Conservation (phyloP, 345 rosid genomes). For the Hibiscus mutabilis region DNA sequence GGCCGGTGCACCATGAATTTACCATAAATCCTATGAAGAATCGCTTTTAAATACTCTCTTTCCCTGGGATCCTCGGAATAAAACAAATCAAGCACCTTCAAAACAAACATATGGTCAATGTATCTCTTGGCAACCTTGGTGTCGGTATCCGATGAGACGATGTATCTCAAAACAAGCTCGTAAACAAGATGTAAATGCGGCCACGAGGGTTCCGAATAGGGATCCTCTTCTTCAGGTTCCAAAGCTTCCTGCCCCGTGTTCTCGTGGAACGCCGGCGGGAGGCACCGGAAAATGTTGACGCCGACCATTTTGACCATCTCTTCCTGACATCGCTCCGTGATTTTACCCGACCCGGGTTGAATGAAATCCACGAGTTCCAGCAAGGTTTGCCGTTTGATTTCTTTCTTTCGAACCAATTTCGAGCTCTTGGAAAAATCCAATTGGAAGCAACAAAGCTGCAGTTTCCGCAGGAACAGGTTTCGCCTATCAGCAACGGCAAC, state of each 20-base stretch:
- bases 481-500: conserved; percentile 58
- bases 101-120: conserved; percentile 69
- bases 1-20: conserved; percentile 92
- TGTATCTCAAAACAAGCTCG: conserved; percentile 65
- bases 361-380: conserved; percentile 72
- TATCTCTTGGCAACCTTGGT: conserved; percentile 72
- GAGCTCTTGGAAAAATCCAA: conserved; percentile 58
- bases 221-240: conserved; percentile 83
- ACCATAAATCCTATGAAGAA: conserved; percentile 85
- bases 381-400: conserved; percentile 71
- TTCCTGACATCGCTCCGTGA: conserved; percentile 65
- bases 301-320: conserved; percentile 77
- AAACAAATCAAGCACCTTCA: conserved; percentile 68
- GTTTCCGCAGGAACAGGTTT: conserved; percentile 50
- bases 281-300: conserved; percentile 55
- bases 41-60: conserved; percentile 74
- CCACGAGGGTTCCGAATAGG: conserved; percentile 78
- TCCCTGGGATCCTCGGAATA: conserved; percentile 83
- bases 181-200: conserved; percentile 86
- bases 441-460: conserved; percentile 71
- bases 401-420: conserved; percentile 59
- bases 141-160: conserved; percentile 73
- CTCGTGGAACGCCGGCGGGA: conserved; percentile 75
- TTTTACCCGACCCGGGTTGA: conserved; percentile 63
- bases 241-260: conserved; percentile 64